These are phyloP conservation scores for Pseudozyma thailandica DNA, from an alignment of 1,284 basidiomycete genomes.

Conservation along the genomic window DNA sequence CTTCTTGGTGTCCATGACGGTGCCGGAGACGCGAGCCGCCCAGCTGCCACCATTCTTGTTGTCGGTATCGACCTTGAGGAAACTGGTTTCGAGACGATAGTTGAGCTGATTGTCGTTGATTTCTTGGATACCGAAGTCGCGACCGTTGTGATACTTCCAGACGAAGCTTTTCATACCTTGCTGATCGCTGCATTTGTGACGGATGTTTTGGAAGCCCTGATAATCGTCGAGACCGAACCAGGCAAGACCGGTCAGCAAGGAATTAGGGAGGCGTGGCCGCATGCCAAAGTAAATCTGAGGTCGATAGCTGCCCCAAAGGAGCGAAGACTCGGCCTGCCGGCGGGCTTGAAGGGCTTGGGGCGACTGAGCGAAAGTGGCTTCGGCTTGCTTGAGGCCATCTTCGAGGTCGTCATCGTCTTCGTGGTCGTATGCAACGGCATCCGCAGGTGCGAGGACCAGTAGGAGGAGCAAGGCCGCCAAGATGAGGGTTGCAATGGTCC, in stretches of 20 bases:
- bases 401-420: too few species aligned
- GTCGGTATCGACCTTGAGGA: slow-evolving; percentile 77
- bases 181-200: slow-evolving; percentile 89
- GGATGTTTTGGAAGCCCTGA: slow-evolving; percentile 70
- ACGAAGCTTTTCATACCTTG: slow-evolving; percentile 83
- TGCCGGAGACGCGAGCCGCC: slow-evolving; percentile 86
- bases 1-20: slow-evolving; percentile 74
- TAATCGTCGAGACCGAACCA: slow-evolving; percentile 72
- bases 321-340: slow-evolving; percentile 67
- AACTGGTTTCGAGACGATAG: slow-evolving; percentile 83
- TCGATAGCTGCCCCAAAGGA: slow-evolving; percentile 90
- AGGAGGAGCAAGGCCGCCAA: slow-evolving; percentile 17
- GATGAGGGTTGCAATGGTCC: slow-evolving; percentile 6
- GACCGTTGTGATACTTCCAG: slow-evolving; percentile 86
- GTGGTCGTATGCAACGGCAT: slow-evolving; percentile 10
- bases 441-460: slow-evolving; percentile 5
- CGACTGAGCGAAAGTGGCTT: neutral
- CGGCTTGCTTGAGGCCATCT: neutral
- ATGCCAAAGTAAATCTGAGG: slow-evolving; percentile 94
- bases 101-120: slow-evolving; percentile 85
- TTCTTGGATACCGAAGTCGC: slow-evolving; percentile 84
- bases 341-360: slow-evolving; percentile 29
- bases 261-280: slow-evolving; percentile 82
- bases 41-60: slow-evolving; percentile 74
- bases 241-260: slow-evolving; percentile 87